phyloP scores from a whole-genome alignment of 2,329 filamentous ascomycete genomes.

The Dothistroma septosporum region DNA sequence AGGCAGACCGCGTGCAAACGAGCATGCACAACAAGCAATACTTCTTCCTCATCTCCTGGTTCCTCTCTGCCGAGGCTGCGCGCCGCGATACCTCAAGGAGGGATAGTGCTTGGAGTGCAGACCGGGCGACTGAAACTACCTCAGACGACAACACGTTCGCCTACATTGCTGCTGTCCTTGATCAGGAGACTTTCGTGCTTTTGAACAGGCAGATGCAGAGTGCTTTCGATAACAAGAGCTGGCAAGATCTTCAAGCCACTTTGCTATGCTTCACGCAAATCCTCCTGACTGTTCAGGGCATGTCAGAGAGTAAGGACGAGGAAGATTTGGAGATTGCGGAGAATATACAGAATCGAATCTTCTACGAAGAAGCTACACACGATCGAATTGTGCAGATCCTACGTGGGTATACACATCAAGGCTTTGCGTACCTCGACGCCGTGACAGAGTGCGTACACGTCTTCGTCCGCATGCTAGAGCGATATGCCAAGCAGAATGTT shows the following conservation, averaged over 20 bases:
- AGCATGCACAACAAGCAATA: slow-evolving; percentile 77
- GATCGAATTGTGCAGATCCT: slow-evolving; percentile 78
- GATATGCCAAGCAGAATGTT: slow-evolving; percentile 89
- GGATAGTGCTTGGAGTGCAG: slow-evolving; percentile 40
- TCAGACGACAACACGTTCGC: slow-evolving; percentile 71
- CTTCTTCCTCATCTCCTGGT: slow-evolving; percentile 91
- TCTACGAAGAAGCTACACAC: slow-evolving; percentile 94
- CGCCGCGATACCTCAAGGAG: slow-evolving; percentile 52
- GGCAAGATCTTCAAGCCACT: slow-evolving; percentile 78
- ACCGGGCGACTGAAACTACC: slow-evolving; percentile 34
- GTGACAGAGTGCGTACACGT: slow-evolving; percentile 87
- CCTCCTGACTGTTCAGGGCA: slow-evolving; percentile 79
- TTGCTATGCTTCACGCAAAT: slow-evolving; percentile 97
- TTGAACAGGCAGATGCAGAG: slow-evolving; percentile 78
- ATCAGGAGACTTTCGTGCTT: slow-evolving; percentile 90
- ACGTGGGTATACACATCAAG: slow-evolving; percentile 85
- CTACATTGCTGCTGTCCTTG: slow-evolving; percentile 81
- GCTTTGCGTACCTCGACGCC: slow-evolving; percentile 88
- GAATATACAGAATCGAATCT: slow-evolving; percentile 94
- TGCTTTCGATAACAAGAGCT: slow-evolving; percentile 75
- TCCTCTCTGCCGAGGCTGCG: slow-evolving; percentile 71
- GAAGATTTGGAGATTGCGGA: slow-evolving; percentile 98
- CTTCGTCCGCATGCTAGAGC: slow-evolving; percentile 85
- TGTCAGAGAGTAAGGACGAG: slow-evolving; percentile 76
- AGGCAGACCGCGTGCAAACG: slow-evolving; percentile 72